These are phyloP conservation scores for Colletotrichum liaoningense DNA, from an alignment of 2,329 filamentous ascomycete genomes.

Conservation along the genomic window DNA sequence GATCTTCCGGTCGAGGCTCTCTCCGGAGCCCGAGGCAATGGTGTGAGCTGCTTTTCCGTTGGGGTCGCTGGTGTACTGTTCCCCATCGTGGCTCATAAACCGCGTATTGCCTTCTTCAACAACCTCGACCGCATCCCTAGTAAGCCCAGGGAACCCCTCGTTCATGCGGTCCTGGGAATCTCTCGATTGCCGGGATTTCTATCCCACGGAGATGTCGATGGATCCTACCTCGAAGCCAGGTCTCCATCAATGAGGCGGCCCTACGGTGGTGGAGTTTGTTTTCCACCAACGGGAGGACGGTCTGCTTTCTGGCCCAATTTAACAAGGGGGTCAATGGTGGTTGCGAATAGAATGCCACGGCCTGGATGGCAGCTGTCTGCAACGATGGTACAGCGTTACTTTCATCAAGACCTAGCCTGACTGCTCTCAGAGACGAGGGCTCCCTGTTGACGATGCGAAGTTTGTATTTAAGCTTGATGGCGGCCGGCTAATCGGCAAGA, in stretches of 20 bases:
- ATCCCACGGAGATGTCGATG: slow-evolving; percentile 18
- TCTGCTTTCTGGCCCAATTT: slow-evolving; percentile 14
- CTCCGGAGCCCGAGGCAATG: background rate
- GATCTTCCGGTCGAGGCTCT: slow-evolving; percentile 8
- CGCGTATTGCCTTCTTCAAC: background rate
- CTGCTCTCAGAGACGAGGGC: background rate
- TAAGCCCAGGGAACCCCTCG: slow-evolving; percentile 3
- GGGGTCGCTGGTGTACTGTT: background rate
- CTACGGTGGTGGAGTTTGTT: slow-evolving; percentile 21
- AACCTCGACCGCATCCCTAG: background rate
- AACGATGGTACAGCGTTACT: background rate
- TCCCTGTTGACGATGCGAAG: slow-evolving; percentile 6
- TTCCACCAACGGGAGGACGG: slow-evolving; percentile 31
- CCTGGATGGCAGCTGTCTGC: background rate
- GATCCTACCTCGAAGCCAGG: slow-evolving; percentile 16
- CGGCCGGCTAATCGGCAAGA: slow-evolving; percentile 14
- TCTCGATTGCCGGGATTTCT: slow-evolving; percentile 32
- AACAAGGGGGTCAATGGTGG: background rate
- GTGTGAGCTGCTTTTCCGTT: background rate
- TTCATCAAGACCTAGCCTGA: background rate
- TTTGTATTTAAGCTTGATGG: slow-evolving; percentile 34
- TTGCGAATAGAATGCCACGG: slow-evolving; percentile 13
- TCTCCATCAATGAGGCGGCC: slow-evolving; percentile 23
- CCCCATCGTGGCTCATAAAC: background rate
- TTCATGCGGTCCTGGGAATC: slow-evolving; percentile 18